Conservation (phyloP, 116 monocot genomes). For the Phalaenopsis hybrid region DNA sequence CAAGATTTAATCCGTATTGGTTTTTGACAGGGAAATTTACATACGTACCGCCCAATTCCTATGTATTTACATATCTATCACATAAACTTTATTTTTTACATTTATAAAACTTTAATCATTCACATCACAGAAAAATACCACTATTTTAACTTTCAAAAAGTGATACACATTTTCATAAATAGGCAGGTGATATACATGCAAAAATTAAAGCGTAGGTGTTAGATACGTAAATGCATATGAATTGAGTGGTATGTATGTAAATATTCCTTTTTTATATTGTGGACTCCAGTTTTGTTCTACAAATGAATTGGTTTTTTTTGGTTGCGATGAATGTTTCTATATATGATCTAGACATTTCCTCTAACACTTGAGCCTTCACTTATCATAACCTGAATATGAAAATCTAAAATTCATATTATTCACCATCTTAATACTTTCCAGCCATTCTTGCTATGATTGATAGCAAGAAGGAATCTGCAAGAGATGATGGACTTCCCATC, state of each 20-base stretch:
- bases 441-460: conserved; percentile 50
- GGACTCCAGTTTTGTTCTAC: background rate
- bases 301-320: background rate
- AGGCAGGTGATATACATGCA: too few species aligned
- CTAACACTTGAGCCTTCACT: background rate
- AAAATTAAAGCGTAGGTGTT: too few species aligned
- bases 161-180: too few species aligned
- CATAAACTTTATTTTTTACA: too few species aligned
- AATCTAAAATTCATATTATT: conserved; percentile 1
- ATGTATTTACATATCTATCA: too few species aligned
- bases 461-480: conserved; percentile 65
- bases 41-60: too few species aligned
- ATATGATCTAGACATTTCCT: background rate
- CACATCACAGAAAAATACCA: too few species aligned
- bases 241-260: too few species aligned
- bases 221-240: too few species aligned
- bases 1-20: background rate
- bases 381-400: background rate
- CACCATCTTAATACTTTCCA: conserved; percentile 14
- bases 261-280: background rate
- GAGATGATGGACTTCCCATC: conserved; percentile 78
- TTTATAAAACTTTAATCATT: too few species aligned
- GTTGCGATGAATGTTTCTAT: background rate
- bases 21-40: background rate
- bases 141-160: too few species aligned